Base-by-base conservation (phyloP, 176 grass and related monocot genomes). In the Puccinellia tenuiflora region DNA sequence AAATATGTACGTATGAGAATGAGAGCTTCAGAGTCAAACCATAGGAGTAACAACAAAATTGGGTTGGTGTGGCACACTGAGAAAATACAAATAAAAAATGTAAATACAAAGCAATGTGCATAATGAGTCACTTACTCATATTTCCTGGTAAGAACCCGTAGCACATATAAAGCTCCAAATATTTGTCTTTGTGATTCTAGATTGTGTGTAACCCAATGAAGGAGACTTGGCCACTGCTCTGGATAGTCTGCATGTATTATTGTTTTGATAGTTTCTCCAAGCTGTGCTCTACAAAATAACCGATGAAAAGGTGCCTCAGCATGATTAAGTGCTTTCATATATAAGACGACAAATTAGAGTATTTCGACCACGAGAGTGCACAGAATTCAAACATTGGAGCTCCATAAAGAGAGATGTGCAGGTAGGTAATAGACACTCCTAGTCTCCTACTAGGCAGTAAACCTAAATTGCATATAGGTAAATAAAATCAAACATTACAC, bases 231-330 rank as follows among this genome's bases (percentile, higher is more conserved):
- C 96, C 96, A 98, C 75, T 95, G 92, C 72, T 98, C 92, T 2
- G 96, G 96, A 69, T 98, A 98, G 85, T 98, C 96, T 43, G 79
- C 79, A 88, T 91, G 96, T 46, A 98, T 90, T 78, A 95, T 91
- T 18, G 96, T 98, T 90, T 98, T 98, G 77, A 98, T 91, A 82
- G 92, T 94, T 91, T 98, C 96, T 26, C 96, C 96, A 73, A 98
- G 90, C 33, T 98, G 96, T 22, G 90, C 88, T 88, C 96, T 98
- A 62, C 75, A 90, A 86, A 50, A 72, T 45, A 84, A 64, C 17
- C 17, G 30, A 46, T 39, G 60, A 80, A 79, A 77, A 65, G 24
- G 25, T 68, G 20, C 38, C 53, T 79, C 63, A 81, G 34, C 45
- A 71, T 51, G 28, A 77, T 9, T 20, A 85, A 85, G 28, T 85